These are phyloP conservation scores for Dactylonectria estremocensis DNA, from an alignment of 2,329 filamentous ascomycete species.

Conservation along the genomic window DNA sequence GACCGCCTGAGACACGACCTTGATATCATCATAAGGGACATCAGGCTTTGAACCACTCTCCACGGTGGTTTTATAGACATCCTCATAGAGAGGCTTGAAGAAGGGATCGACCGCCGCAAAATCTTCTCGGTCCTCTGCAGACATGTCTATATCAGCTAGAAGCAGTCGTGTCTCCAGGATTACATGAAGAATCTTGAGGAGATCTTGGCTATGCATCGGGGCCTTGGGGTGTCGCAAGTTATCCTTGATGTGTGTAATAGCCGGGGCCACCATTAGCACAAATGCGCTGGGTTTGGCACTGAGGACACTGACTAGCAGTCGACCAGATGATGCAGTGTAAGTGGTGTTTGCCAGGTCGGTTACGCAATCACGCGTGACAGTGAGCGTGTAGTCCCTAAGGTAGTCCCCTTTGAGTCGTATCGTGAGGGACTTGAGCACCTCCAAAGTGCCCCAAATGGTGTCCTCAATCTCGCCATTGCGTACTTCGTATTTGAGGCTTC, in stretches of 20 bases:
- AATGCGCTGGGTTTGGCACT: constrained; percentile 66
- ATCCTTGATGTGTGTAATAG: constrained; percentile 65
- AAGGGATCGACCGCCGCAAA: constrained; percentile 55
- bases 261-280: constrained; percentile 61
- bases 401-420: constrained; percentile 61
- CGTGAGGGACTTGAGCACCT: constrained; percentile 67
- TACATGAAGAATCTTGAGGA: constrained; percentile 67
- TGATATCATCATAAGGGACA: constrained; percentile 56
- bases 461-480: constrained; percentile 73
- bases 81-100: constrained; percentile 61
- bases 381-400: constrained; percentile 62
- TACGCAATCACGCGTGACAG: constrained; percentile 67
- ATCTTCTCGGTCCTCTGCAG: constrained; percentile 54
- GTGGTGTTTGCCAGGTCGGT: constrained; percentile 68
- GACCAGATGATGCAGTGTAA: constrained; percentile 67
- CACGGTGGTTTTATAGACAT: constrained; percentile 60
- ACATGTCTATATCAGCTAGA: constrained; percentile 54
- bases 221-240: constrained; percentile 67
- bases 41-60: constrained; percentile 46
- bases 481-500: constrained; percentile 74
- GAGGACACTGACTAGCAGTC: constrained; percentile 66
- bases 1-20: constrained; percentile 60
- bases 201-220: constrained; percentile 64
- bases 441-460: constrained; percentile 69
- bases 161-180: constrained; percentile 64